phyloP scores from a whole-genome alignment of 75 land plant genomes.

The Pseudotsuga menziesii region DNA sequence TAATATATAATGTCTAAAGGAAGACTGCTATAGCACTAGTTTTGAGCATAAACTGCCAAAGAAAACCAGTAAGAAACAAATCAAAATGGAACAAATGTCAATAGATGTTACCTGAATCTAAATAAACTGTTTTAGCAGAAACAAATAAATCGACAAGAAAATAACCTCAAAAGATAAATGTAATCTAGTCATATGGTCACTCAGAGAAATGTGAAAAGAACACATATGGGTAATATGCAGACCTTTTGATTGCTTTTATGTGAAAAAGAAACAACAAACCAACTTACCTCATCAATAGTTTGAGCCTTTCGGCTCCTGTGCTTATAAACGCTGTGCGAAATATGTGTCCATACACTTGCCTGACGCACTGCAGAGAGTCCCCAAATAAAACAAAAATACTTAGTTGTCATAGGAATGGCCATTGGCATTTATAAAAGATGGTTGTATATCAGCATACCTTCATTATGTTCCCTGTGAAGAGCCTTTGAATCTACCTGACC shows the following conservation, averaged over 20 bases:
- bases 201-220: too few species aligned
- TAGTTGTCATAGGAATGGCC: not conserved
- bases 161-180: not conserved
- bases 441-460: constrained; percentile 13
- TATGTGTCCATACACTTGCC: constrained; percentile 27
- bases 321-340: constrained; percentile 23
- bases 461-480: not conserved
- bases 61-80: not conserved
- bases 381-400: constrained; percentile 8
- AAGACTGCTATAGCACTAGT: not conserved
- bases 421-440: not conserved
- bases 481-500: constrained; percentile 31
- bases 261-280: not conserved
- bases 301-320: constrained; percentile 26
- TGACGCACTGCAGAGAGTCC: constrained; percentile 14
- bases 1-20: not conserved
- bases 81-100: not conserved
- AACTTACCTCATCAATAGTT: constrained; percentile 25
- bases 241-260: constrained; percentile 7
- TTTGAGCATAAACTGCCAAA: not conserved
- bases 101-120: not conserved
- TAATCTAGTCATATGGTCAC: not conserved
- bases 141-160: not conserved
- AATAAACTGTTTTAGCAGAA: not conserved
- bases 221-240: not conserved